phyloP scores from a whole-genome alignment of 2,329 filamentous ascomycete species.

The Colletotrichum sansevieriae region DNA sequence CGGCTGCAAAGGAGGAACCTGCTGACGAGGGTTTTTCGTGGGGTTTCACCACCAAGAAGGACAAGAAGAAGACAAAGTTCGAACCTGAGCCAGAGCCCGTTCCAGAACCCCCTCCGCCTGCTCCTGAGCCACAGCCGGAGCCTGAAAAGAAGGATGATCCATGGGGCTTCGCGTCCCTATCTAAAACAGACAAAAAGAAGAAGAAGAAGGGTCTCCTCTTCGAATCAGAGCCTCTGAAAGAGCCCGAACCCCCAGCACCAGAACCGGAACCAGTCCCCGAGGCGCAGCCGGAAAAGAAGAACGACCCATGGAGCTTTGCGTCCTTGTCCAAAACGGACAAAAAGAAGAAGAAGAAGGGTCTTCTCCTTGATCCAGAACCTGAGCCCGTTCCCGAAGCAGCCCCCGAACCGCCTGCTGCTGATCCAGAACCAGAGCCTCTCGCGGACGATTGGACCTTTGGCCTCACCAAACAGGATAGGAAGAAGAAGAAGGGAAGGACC shows the following conservation, averaged over 20 bases:
- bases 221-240: slow-evolving; percentile 42
- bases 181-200: slow-evolving; percentile 56
- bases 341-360: slow-evolving; percentile 49
- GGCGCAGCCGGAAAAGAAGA: slow-evolving; percentile 45
- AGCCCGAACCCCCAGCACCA: slow-evolving; percentile 39
- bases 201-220: slow-evolving; percentile 50
- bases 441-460: slow-evolving; percentile 46
- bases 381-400: slow-evolving; percentile 37
- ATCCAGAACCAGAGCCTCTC: slow-evolving; percentile 35
- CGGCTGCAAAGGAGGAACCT: slow-evolving; percentile 34
- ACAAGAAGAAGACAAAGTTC: slow-evolving; percentile 49
- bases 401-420: slow-evolving; percentile 27
- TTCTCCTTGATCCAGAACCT: slow-evolving; percentile 44
- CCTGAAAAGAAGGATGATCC: slow-evolving; percentile 42
- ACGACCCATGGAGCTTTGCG: slow-evolving; percentile 45
- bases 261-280: slow-evolving; percentile 42
- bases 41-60: slow-evolving; percentile 47
- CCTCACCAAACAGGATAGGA: slow-evolving; percentile 50
- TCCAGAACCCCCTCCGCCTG: slow-evolving; percentile 38
- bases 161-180: slow-evolving; percentile 43
- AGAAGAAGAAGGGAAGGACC: slow-evolving; percentile 44
- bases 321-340: slow-evolving; percentile 50
- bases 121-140: slow-evolving; percentile 44
- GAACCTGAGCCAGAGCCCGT: slow-evolving; percentile 33
- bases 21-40: slow-evolving; percentile 39